A percentile compares a stretch with the other conserved stretches of the same genome.
These are phyloP conservation scores for Tulasnella sp. DNA, from an alignment of 768 basidiomycete genomes.

Conservation along the genomic window DNA sequence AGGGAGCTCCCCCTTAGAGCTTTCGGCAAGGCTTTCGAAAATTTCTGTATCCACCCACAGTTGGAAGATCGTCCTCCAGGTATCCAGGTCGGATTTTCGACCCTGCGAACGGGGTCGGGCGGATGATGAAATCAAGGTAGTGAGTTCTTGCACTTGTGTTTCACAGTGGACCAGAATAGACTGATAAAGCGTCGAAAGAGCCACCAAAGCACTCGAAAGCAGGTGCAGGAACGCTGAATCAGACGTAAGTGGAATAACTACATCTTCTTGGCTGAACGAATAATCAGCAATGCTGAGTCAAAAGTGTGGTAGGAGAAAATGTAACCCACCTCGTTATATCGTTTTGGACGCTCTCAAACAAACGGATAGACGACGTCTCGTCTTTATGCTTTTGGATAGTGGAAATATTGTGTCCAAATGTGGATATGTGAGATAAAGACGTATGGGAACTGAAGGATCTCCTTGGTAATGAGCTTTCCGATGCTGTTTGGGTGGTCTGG, in stretches of 20 bases:
- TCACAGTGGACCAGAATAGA: slow-evolving; percentile 42
- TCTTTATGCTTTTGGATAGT: background rate
- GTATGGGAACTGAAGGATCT: background rate
- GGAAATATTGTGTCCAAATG: background rate
- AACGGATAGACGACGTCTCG: background rate
- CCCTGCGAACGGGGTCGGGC: slow-evolving; percentile 16
- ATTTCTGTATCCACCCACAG: slow-evolving; percentile 78
- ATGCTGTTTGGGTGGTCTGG: too few relatives aligned
- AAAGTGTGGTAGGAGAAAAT: slow-evolving; percentile 17
- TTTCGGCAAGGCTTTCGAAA: slow-evolving; percentile 63
- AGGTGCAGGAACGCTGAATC: slow-evolving; percentile 73
- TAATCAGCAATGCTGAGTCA: background rate
- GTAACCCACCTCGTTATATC: background rate
- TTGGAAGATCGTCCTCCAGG: slow-evolving; percentile 84
- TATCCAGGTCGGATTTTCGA: slow-evolving; percentile 54
- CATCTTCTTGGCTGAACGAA: slow-evolving; percentile 30
- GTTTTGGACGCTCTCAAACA: background rate
- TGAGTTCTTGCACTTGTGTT: slow-evolving; percentile 37
- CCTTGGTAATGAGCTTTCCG: background rate
- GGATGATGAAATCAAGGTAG: slow-evolving; percentile 29
- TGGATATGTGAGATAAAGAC: too few relatives aligned
- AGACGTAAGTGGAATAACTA: slow-evolving; percentile 69
- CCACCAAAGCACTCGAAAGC: slow-evolving; percentile 42
- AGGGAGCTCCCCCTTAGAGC: slow-evolving; percentile 51
- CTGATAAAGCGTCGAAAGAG: slow-evolving; percentile 36